Conservation (phyloP, 495 filamentous ascomycete species). For the Neurospora cerealis region DNA sequence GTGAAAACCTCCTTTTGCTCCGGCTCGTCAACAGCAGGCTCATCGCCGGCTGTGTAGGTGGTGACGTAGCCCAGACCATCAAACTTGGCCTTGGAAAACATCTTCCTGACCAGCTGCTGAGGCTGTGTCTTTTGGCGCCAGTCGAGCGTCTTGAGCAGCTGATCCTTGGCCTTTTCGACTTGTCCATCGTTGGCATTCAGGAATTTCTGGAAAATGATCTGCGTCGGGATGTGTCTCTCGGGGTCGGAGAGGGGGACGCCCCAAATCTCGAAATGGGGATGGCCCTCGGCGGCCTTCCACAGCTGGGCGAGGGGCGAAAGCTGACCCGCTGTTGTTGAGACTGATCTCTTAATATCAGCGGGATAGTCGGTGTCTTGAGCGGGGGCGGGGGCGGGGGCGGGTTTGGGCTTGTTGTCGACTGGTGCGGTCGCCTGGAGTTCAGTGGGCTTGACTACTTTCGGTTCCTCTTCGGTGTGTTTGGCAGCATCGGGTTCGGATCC, state of each 20-base stretch:
- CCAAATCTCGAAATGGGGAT: conserved; percentile 62
- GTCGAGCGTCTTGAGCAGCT: conserved; percentile 65
- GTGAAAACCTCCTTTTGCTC: conserved; percentile 50
- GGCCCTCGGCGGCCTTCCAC: conserved; percentile 24
- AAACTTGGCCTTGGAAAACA: conserved; percentile 44
- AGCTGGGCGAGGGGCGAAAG: conserved; percentile 20
- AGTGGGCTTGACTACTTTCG: neutral
- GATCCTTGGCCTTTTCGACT: conserved; percentile 56
- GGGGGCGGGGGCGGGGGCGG: neutral
- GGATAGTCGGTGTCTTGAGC: neutral
- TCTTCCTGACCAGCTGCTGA: conserved; percentile 35
- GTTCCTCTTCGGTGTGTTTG: neutral
- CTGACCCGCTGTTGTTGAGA: neutral
- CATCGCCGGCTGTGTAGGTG: conserved; percentile 20
- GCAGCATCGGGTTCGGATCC: neutral
- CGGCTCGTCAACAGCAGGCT: conserved; percentile 19
- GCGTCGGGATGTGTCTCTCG: conserved; percentile 53
- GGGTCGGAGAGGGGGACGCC: conserved; percentile 53
- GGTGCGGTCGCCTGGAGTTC: neutral
- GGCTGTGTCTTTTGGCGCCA: conserved; percentile 62
- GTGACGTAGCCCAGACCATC: conserved; percentile 47
- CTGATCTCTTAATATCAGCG: neutral
- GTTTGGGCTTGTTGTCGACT: neutral
- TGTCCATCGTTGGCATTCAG: conserved; percentile 78
- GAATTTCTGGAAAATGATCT: conserved; percentile 81